phyloP scores from a whole-genome alignment of 2,329 filamentous ascomycete genomes.

The Paecilomyces sp. region DNA sequence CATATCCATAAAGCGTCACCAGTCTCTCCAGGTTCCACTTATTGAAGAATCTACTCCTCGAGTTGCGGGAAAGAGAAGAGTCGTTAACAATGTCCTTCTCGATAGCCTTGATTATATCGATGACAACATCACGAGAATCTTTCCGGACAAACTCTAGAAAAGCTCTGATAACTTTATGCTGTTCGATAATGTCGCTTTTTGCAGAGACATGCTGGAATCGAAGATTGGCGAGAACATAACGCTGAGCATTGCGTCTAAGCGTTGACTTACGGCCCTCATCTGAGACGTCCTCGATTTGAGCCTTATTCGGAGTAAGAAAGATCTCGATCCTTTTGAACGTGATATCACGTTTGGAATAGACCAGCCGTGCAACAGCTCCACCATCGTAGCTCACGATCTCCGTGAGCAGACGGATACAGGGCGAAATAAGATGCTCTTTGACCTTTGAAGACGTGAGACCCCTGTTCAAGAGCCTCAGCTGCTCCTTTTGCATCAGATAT shows the following conservation, averaged over 20 bases:
- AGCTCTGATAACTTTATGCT: constrained; percentile 60
- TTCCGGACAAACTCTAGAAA: constrained; percentile 70
- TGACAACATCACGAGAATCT: constrained; percentile 67
- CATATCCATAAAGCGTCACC: constrained; percentile 59
- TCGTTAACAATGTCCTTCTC: constrained; percentile 69
- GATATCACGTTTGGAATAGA: constrained; percentile 70
- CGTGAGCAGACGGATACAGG: constrained; percentile 74
- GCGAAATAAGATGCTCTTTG: constrained; percentile 84
- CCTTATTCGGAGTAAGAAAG: constrained; percentile 66
- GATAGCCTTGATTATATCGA: constrained; percentile 66
- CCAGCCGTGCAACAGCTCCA: constrained; percentile 66
- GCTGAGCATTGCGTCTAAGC: constrained; percentile 72
- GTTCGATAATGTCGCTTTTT: constrained; percentile 75
- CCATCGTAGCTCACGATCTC: constrained; percentile 84
- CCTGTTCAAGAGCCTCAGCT: constrained; percentile 71
- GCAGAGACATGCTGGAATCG: constrained; percentile 69
- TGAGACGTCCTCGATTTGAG: constrained; percentile 43
- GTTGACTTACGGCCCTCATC: constrained; percentile 67
- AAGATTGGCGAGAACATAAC: constrained; percentile 72
- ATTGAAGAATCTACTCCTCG: constrained; percentile 70
- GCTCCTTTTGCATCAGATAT: constrained; percentile 70
- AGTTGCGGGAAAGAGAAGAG: constrained; percentile 61
- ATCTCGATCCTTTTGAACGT: constrained; percentile 74
- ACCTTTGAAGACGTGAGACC: constrained; percentile 72
- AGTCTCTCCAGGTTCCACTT: constrained; percentile 66